phyloP scores from a whole-genome alignment of 768 basidiomycete species.

The Panus rudis region DNA sequence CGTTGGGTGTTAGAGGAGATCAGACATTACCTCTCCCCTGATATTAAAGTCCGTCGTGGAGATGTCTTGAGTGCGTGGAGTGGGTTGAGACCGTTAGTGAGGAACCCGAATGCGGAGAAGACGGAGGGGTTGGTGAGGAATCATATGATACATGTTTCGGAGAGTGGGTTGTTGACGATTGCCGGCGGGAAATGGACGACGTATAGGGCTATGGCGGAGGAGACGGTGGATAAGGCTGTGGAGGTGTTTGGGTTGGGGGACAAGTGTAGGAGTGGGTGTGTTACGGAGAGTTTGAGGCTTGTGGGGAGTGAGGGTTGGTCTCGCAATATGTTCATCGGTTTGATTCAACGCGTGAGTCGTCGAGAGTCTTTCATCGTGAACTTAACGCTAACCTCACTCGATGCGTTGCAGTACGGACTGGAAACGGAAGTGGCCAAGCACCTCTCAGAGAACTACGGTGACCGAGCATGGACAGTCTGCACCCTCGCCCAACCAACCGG shows the following conservation, averaged over 20 bases:
- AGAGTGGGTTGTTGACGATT: constrained; percentile 83
- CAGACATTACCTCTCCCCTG: constrained; percentile 77
- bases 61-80: constrained; percentile 96
- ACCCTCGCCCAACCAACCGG: constrained; percentile 74
- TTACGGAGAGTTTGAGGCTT: constrained; percentile 75
- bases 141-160: constrained; percentile 83
- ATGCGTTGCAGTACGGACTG: constrained; percentile 61
- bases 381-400: neutral
- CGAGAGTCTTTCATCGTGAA: neutral
- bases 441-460: constrained; percentile 90
- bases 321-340: constrained; percentile 92
- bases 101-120: constrained; percentile 64
- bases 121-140: constrained; percentile 89
- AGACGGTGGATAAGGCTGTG: constrained; percentile 85
- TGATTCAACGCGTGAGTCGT: constrained; percentile 75
- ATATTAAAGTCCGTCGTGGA: constrained; percentile 89
- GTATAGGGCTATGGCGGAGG: constrained; percentile 92
- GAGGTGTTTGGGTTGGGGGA: constrained; percentile 64
- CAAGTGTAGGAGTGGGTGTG: constrained; percentile 51
- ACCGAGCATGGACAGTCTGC: constrained; percentile 93
- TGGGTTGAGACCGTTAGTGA: constrained; percentile 84
- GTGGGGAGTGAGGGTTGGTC: constrained; percentile 94
- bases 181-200: constrained; percentile 99
- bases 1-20: constrained; percentile 96
- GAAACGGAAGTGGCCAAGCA: constrained; percentile 92